These are phyloP conservation scores for Apiotrichum mycotoxinovorans DNA, from an alignment of 1,284 basidiomycete genomes.

Conservation along the genomic window DNA sequence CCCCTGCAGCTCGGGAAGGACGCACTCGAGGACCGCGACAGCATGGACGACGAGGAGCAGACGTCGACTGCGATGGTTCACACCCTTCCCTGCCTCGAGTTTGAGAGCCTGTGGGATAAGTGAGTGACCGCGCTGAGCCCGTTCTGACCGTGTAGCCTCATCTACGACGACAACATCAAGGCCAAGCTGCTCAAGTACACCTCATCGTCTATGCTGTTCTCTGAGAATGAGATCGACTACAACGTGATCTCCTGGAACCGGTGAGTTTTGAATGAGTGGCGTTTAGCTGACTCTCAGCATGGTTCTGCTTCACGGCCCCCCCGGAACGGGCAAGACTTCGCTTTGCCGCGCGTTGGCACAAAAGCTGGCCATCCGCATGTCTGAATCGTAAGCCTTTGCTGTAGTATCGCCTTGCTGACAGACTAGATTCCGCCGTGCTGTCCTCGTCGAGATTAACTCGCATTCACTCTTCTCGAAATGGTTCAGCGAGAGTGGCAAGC, in stretches of 20 bases:
- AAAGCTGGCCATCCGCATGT: conserved; percentile 87
- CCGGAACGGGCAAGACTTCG: conserved; percentile 96
- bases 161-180: conserved; percentile 89
- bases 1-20: not conserved
- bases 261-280: conserved; percentile 30
- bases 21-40: conserved; percentile 24
- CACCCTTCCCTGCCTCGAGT: conserved; percentile 72
- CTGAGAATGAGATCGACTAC: conserved; percentile 81
- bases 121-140: conserved; percentile 23
- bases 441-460: conserved; percentile 94
- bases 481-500: conserved; percentile 98
- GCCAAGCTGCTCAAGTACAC: conserved; percentile 86
- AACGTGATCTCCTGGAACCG: conserved; percentile 95
- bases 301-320: conserved; percentile 90
- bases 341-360: conserved; percentile 92
- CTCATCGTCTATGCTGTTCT: conserved; percentile 84
- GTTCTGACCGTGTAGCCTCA: conserved; percentile 58
- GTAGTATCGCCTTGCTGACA: not conserved
- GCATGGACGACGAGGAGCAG: conserved; percentile 64
- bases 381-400: conserved; percentile 60
- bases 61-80: conserved; percentile 81
- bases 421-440: conserved; percentile 74
- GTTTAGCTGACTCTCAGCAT: conserved; percentile 52
- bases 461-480: conserved; percentile 93
- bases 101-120: conserved; percentile 82